Evolutionary conservation across 495 filamentous ascomycete species (phyloP), one percentile per base, ranked within the genome.

Genomic region (Aspergillus funiculosus): DNA sequence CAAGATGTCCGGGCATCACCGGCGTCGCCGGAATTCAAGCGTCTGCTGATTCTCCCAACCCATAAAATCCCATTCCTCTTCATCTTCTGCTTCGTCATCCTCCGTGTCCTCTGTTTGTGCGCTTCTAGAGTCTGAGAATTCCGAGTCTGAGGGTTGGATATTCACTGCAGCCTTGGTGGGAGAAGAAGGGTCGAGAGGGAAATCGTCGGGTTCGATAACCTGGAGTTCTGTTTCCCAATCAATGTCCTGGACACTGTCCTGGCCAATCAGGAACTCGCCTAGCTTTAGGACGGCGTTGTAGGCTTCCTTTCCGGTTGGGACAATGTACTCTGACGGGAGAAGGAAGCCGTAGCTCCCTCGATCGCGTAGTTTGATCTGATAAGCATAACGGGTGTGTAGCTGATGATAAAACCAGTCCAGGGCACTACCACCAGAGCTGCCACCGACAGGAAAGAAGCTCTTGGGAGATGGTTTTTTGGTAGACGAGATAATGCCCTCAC

Each of bases 321-420:
- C 63, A 40, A 98, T 98, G 50, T 95, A 75, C 45, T 90, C 83
- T 25, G 78, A 80, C 0, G 92, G 92, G 6, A 98, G 72, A 36
- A 98, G 69, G 56, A 96, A 98, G 0, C 92, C 92, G 61, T 97
- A 96, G 63, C 80, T 92, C 2, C 92, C 92, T 0, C 87, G 94
- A 66, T 98, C 92, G 26, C 92, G 76, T 17, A 98, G 71, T 64
- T 96, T 97, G 61, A 98, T 85, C 69, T 97, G 92, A 57, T 94
- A 98, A 19, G 87, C 81, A 57, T 85, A 92, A 25, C 72, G 78
- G n/a, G 91, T 85, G 31, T 77, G 68, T 22, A 95, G 64, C 53
- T 92, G 84, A 45, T 92, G 88, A 60, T 96, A 96, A 65, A 98
- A 94, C 80, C 87, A 98, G 64, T 97, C 92, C 31, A 98, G 79